These are phyloP conservation scores for Pittosporum tobira DNA, from an alignment of 129 eudicot genomes.

Conservation along the genomic window DNA sequence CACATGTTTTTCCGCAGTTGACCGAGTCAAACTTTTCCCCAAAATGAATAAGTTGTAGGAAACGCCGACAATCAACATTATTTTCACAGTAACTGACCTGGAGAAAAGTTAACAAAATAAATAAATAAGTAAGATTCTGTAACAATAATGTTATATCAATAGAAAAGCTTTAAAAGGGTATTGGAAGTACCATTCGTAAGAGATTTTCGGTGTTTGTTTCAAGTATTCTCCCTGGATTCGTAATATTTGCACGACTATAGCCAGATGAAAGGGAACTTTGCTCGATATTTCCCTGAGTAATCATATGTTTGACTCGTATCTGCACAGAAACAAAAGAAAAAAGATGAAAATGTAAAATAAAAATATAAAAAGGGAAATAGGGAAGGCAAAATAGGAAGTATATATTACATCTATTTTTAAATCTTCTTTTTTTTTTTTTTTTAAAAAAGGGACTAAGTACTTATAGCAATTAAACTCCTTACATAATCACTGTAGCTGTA, in stretches of 20 bases:
- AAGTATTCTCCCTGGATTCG: conserved; percentile 62
- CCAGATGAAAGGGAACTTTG: conserved; percentile 62
- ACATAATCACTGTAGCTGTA: conserved; percentile 95
- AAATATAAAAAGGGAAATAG: not conserved
- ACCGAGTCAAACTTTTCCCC: conserved; percentile 79
- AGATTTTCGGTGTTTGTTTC: conserved; percentile 94
- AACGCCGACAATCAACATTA: conserved; percentile 93
- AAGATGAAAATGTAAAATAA: not conserved
- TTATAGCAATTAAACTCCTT: conserved; percentile 40
- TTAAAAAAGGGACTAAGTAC: conserved; percentile 1
- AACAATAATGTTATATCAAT: not conserved
- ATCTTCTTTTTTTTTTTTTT: too few species aligned
- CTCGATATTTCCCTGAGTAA: conserved; percentile 71
- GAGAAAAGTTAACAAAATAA: conserved; percentile 6
- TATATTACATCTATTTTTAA: not conserved
- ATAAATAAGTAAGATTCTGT: not conserved
- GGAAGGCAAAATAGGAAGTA: not conserved
- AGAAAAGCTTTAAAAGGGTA: not conserved
- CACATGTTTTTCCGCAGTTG: conserved; percentile 76
- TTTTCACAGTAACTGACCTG: conserved; percentile 98
- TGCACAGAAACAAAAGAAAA: conserved; percentile 15
- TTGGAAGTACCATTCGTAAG: conserved; percentile 73
- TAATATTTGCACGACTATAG: conserved; percentile 31
- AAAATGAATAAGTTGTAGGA: conserved; percentile 86
- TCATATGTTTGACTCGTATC: conserved; percentile 97